Evolutionary conservation across 192 early-diverging fungal species (phyloP), one percentile per base, ranked within the genome.

Genomic region (Backusella westeae): DNA sequence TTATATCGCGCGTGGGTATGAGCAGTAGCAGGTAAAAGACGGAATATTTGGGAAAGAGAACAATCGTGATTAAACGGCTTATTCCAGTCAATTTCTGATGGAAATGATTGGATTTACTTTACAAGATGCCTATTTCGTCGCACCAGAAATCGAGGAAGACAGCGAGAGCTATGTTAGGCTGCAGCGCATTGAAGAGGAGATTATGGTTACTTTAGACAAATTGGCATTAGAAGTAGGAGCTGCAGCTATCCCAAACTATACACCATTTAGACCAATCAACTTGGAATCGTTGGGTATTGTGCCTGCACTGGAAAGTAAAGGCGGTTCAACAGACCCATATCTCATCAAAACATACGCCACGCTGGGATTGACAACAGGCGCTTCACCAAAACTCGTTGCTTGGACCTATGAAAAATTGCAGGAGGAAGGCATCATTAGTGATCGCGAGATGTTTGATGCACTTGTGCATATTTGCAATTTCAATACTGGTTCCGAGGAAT

Each of bases 331-430:
- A 7, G 23, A 23, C 26, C 26, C 44, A n/a, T 52, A 52, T 59
- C 32, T 72, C 12, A 53, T 69, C 26, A 36, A 69, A 34, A 44
- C 73, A 19, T 79, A 59, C 44, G 23, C 34, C 8, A 19, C 39
- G 15, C 53, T 79, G 26, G 78, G 78, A 4, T 77, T 81, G 23
- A 84, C 83, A n/a, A 73, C 78, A 0, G 84, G 87, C 19, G 87
- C 86, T 6, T 74, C 71, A 12, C 87, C 90, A 52, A 68, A 75
- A 34, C 39, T 88, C 29, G 78, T 91, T 10, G 72, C 77, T 4
- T 90, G 90, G 83, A 80, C 87, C 8, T 91, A 91, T 56, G 69
- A 71, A 4, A 76, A 82, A 9, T 79, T 83, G 32, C 67, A 82
- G 0, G 73, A 81, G 6, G 90, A 93, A 69, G 35, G n/a, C 2